Evolutionary conservation across 2,329 filamentous ascomycete species (phyloP).

Genomic region (Aspergillus vadensis): DNA sequence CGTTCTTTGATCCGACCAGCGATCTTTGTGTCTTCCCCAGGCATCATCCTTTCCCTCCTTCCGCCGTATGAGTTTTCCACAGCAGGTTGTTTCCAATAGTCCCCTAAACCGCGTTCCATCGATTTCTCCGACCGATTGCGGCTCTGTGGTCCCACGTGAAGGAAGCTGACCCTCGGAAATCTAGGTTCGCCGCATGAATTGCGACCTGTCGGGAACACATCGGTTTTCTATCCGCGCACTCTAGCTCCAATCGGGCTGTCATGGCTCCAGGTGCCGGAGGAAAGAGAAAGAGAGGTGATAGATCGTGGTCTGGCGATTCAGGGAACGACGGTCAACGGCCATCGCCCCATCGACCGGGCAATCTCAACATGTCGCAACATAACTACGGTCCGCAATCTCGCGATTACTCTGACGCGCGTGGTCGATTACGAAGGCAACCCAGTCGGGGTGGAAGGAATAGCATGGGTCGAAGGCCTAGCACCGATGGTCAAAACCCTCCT

Average conservation of each 20-base stretch:
- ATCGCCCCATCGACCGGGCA: constrained; percentile 51
- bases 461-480: constrained; percentile 36
- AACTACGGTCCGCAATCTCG: constrained; percentile 43
- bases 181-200: constrained; percentile 35
- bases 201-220: constrained; percentile 30
- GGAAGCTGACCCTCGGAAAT: constrained; percentile 17
- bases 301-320: constrained; percentile 48
- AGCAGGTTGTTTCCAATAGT: constrained; percentile 15
- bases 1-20: constrained; percentile 11
- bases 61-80: constrained; percentile 18
- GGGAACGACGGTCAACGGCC: constrained; percentile 44
- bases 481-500: constrained; percentile 39
- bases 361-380: constrained; percentile 56
- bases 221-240: constrained; percentile 30
- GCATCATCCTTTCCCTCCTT: constrained; percentile 7
- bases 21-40: constrained; percentile 6
- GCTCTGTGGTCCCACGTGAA: not conserved
- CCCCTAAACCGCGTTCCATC: not conserved
- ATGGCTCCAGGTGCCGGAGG: constrained; percentile 55
- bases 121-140: not conserved
- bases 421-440: constrained; percentile 40
- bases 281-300: constrained; percentile 59
- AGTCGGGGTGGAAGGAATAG: constrained; percentile 43
- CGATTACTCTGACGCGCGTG: constrained; percentile 42
- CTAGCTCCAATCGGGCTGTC: constrained; percentile 30